Evolutionary conservation across 495 filamentous ascomycete genomes (phyloP).

Genomic region (Aspergillus homomorphus): DNA sequence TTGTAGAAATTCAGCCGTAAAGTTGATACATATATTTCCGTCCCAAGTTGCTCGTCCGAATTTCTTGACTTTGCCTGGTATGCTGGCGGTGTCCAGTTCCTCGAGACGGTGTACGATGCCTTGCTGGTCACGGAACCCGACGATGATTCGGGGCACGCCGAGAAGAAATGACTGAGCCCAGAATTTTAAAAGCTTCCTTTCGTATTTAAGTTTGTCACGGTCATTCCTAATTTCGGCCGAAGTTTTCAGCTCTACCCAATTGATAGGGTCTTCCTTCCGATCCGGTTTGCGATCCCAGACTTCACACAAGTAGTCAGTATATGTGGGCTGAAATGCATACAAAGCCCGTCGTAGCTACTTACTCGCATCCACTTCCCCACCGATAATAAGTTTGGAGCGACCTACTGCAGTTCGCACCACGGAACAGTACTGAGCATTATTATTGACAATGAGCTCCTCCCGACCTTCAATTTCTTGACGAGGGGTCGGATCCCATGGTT

Average conservation of each 20-base stretch:
- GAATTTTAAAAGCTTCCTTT: constrained; percentile 88
- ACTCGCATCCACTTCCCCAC: constrained; percentile 95
- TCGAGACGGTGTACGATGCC: constrained; percentile 69
- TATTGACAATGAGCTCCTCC: constrained; percentile 68
- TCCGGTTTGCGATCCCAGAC: constrained; percentile 81
- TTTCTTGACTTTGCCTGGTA: constrained; percentile 70
- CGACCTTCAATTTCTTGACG: constrained; percentile 76
- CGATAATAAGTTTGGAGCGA: constrained; percentile 65
- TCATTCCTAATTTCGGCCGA: constrained; percentile 63
- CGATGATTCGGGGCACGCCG: constrained; percentile 85
- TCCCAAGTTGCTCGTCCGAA: constrained; percentile 71
- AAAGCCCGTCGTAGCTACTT: constrained; percentile 27
- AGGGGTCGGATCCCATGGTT: constrained; percentile 65
- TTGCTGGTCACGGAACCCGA: constrained; percentile 75
- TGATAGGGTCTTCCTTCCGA: constrained; percentile 61
- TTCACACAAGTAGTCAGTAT: constrained; percentile 25
- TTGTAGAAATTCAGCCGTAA: constrained; percentile 70
- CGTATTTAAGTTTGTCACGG: constrained; percentile 67
- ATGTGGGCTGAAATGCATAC: background rate
- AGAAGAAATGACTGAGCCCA: constrained; percentile 97
- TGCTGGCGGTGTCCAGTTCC: constrained; percentile 71
- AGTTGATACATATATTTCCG: constrained; percentile 87
- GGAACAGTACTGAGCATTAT: constrained; percentile 90
- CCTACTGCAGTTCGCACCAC: constrained; percentile 86
- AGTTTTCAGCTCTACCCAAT: constrained; percentile 96